phyloP scores from a whole-genome alignment of 495 filamentous ascomycete species.

The Aeminium ludgeri region DNA sequence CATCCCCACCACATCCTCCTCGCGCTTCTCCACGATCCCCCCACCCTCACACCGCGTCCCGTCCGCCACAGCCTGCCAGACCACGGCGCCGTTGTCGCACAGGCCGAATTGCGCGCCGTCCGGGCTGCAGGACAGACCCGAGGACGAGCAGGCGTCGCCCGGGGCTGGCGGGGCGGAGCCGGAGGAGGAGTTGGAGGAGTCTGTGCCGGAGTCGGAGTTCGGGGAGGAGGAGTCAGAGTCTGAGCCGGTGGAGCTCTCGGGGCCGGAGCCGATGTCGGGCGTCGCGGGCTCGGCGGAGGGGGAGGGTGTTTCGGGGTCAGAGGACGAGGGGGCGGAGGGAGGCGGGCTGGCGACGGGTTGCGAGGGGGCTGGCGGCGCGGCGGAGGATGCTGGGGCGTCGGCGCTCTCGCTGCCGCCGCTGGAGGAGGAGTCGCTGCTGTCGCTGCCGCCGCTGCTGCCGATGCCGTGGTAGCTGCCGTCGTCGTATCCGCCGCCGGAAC shows the following conservation, averaged over 20 bases:
- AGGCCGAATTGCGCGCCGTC: conserved; percentile 21
- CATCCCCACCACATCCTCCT: too few species aligned
- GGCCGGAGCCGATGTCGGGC: background rate
- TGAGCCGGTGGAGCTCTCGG: background rate
- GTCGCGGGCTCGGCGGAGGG: background rate
- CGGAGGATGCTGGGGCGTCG: background rate
- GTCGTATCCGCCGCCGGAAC: background rate
- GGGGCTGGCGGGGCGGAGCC: background rate
- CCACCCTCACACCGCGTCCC: conserved; percentile 22
- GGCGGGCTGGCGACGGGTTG: too few species aligned
- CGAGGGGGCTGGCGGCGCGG: too few species aligned
- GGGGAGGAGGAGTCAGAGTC: background rate
- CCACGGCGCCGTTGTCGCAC: conserved; percentile 20
- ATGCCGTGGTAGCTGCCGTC: background rate
- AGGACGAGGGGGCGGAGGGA: too few species aligned
- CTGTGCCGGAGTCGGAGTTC: background rate
- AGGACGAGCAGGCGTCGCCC: background rate
- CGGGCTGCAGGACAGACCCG: conserved; percentile 7
- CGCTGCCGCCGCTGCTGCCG: background rate
- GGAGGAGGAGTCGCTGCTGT: background rate
- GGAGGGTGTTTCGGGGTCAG: too few species aligned
- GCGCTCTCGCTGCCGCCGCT: background rate
- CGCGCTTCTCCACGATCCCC: conserved; percentile 14
- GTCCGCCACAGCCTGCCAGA: conserved; percentile 20
- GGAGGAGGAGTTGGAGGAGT: background rate